Percentiles rank a stretch among this genome's conserved stretches.
Evolutionary conservation across 2,329 filamentous ascomycete genomes (phyloP).

Genomic region (Xylariaceae sp.): DNA sequence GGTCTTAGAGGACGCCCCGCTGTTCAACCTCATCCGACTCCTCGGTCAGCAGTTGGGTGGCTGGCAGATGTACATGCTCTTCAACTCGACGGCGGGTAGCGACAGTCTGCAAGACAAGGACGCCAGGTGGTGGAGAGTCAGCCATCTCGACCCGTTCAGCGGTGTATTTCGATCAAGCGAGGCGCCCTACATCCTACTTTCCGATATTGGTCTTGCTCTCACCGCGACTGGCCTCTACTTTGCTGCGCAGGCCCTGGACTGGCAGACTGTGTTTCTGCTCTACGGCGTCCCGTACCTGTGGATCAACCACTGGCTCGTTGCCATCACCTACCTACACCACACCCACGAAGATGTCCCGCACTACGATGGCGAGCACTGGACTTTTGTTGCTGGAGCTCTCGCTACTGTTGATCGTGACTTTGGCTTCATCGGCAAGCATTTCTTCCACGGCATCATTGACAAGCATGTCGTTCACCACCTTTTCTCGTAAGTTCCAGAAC

Average conservation of each 20-base stretch:
- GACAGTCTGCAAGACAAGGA: constrained; percentile 43
- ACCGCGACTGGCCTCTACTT: constrained; percentile 41
- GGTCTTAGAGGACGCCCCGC: constrained; percentile 60
- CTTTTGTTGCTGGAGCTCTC: constrained; percentile 57
- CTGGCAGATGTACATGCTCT: constrained; percentile 60
- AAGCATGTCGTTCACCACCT: constrained; percentile 54
- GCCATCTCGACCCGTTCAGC: constrained; percentile 59
- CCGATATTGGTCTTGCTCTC: constrained; percentile 47
- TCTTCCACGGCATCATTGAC: constrained; percentile 64
- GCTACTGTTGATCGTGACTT: constrained; percentile 62
- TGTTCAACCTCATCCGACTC: constrained; percentile 49
- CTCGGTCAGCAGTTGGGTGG: constrained; percentile 38
- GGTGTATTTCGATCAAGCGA: constrained; percentile 57
- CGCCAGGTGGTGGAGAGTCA: constrained; percentile 38
- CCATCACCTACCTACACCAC: constrained; percentile 73
- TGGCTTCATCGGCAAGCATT: constrained; percentile 59
- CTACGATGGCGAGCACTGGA: constrained; percentile 57
- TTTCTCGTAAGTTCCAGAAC: constrained; percentile 37
- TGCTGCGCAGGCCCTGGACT: constrained; percentile 48
- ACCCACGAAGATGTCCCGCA: constrained; percentile 56
- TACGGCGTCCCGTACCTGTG: constrained; percentile 64
- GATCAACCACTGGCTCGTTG: constrained; percentile 70
- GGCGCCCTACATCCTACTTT: constrained; percentile 50
- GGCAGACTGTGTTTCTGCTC: constrained; percentile 51
- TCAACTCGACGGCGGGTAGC: constrained; percentile 50